Conservation (phyloP, 345 rosid genomes). For the Rhizophora mangle region DNA sequence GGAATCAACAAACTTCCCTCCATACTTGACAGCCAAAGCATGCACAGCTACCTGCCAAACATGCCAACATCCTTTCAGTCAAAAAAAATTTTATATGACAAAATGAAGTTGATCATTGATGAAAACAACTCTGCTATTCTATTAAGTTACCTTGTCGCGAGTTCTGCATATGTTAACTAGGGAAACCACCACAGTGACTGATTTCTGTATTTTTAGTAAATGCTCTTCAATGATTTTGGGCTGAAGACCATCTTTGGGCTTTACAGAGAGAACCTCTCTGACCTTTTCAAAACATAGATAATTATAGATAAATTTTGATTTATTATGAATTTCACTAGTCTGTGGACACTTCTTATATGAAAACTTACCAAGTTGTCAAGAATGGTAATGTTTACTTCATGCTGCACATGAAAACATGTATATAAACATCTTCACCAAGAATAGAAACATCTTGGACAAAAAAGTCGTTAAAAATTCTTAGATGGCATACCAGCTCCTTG, state of each 20-base stretch:
- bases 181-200: conserved; percentile 68
- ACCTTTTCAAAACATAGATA: conserved; percentile 39
- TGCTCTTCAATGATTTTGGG: conserved; percentile 43
- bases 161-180: conserved; percentile 66
- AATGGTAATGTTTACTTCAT: conserved; percentile 67
- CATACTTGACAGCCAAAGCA: conserved; percentile 81
- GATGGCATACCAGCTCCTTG: conserved; percentile 59
- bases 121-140: conserved; percentile 4
- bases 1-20: conserved; percentile 71
- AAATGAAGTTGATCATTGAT: neutral
- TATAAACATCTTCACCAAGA: conserved; percentile 16
- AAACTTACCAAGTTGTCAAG: conserved; percentile 57
- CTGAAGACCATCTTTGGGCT: conserved; percentile 36
- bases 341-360: conserved; percentile 5
- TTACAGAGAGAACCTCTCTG: conserved; percentile 44
- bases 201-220: conserved; percentile 43
- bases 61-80: conserved; percentile 10
- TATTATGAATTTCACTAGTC: conserved; percentile 1
- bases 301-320: neutral
- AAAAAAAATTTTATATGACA: neutral
- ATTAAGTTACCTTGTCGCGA: conserved; percentile 55
- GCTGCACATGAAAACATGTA: conserved; percentile 42
- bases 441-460: neutral
- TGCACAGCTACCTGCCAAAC: conserved; percentile 52
- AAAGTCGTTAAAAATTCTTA: neutral